Base-by-base conservation (phyloP, 1,284 basidiomycete genomes). In the Earliella scabrosa region DNA sequence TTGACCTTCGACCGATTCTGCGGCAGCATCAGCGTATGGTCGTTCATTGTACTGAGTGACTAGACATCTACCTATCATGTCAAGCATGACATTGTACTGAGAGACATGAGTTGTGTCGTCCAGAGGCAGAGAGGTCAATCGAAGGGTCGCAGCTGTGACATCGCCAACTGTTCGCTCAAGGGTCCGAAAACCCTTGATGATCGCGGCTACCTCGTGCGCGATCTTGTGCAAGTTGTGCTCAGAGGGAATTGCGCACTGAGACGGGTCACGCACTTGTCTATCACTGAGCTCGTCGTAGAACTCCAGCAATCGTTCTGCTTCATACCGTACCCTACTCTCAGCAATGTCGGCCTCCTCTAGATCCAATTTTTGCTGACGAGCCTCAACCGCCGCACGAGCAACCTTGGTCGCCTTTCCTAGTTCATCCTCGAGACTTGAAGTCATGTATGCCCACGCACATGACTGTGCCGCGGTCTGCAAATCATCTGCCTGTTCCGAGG, bases 381-480 rank as follows among this genome's bases (percentile, higher is more conserved):
- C 38, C 29, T 65, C 48, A 10, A 70, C 39, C 0, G 63, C 52
- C 9, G 20, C 26, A 3, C 35, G 46, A 3, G 64, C 61, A 16
- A 46, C 11, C 3, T 36, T 27, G 39, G 52, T 45, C 9, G 63
- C 39, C 8, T 45, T 56, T 6, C 16, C 24, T 16, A 60, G 48
- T 4, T 47, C 52, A 4, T 58, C 56, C 3, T 64, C 58, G 41
- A 68, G 21, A 11, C 53, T 58, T 3, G 66, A 58, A 2, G 58
- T 52, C 68, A 70, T 70, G 44, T 61, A 69, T 27, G 56, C 32
- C 68, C 67, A 70, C 23, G 68, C 58, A 18, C 63, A 65, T 18
- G 55, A 44, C 29, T 68, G 66, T 23, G 66, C 67, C 2, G 66
- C 68, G 7, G 59, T 18, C 27, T 64, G 63, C 20, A 68, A 44